These are phyloP conservation scores for Pseudogymnoascus sp. DNA, from an alignment of 2,329 filamentous ascomycete species.

Conservation along the genomic window DNA sequence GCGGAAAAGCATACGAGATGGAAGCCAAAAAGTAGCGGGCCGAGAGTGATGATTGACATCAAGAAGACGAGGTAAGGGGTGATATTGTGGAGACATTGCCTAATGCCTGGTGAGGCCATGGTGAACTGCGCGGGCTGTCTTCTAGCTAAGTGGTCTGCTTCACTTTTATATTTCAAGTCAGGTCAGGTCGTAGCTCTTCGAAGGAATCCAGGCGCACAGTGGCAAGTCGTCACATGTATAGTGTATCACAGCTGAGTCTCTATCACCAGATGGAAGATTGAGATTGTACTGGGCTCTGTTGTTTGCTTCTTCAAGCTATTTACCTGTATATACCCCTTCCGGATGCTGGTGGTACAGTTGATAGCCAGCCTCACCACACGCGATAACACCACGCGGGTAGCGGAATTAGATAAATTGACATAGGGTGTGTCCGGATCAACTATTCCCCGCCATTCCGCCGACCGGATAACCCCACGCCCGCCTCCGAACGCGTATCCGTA, in stretches of 20 bases:
- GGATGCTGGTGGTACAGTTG: neutral
- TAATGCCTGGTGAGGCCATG: slow-evolving; percentile 26
- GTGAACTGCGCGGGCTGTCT: neutral
- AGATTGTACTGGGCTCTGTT: neutral
- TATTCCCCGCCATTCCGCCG: neutral
- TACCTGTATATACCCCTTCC: neutral
- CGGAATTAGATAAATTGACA: neutral
- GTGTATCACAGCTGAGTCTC: neutral
- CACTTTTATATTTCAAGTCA: neutral
- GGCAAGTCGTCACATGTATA: slow-evolving; percentile 4
- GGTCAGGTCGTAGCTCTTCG: neutral
- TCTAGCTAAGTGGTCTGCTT: neutral
- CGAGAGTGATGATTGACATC: slow-evolving; percentile 69
- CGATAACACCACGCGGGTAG: neutral
- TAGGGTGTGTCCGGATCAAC: neutral
- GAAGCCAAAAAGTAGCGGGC: slow-evolving; percentile 89
- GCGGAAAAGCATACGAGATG: slow-evolving; percentile 58
- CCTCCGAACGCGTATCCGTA: neutral
- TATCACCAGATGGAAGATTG: neutral
- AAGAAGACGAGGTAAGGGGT: slow-evolving; percentile 73
- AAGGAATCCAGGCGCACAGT: neutral
- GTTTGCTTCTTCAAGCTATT: neutral
- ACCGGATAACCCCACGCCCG: neutral
- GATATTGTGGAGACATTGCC: slow-evolving; percentile 33
- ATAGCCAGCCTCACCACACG: neutral